Evolutionary conservation across 1,284 basidiomycete species (phyloP), one percentile per base, ranked within the genome.

Genomic region (Trichosporon ovoides): DNA sequence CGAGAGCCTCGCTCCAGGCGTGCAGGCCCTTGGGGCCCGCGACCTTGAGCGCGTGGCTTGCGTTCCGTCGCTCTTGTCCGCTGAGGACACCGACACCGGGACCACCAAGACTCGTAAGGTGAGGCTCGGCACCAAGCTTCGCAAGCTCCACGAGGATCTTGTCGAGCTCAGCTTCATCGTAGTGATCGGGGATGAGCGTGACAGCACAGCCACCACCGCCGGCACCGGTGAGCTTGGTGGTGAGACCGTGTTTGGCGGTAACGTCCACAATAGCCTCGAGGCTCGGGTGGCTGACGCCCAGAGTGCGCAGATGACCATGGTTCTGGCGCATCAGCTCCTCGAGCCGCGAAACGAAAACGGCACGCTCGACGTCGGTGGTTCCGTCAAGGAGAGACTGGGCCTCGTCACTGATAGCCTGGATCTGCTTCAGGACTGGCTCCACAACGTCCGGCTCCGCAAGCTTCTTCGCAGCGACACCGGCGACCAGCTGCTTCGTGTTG

Each of bases 151-250:
- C 68, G 55, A 86, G 80, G 62, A 94, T 82, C 59, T 80, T 76
- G 38, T 81, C 72, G 33, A 93, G 80, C 35, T 79, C 68, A 14
- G 81, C 78, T 53, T 83, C 81, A 52, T 83, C 75, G 79, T 91
- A 87, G 63, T 85, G 88, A 78, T 97, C 92, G 52, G 94, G 94
- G 53, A 98, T 82, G 34, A 98, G 83, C 6, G 94, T 98, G 28
- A 98, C 92, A 2, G 95, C 89, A 71, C 96, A 98, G 16, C 96
- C 96, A 16, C 96, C 96, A 28, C 96, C 96, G n/a, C 96, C 96
- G 3, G 96, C 95, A 40, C 96, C 96, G 3, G 96, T 99, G 56
- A 99, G 79, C 80, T 99, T 99, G n/a, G 95, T 97, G 65, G 86
- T 86, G 50, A 98, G 80, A 7, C 78, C 79, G 76, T 87, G 89